Percentiles rank a stretch among this genome's conserved stretches.
phyloP scores from a whole-genome alignment of 768 basidiomycete genomes.

The Rhizopogon roseolus region DNA sequence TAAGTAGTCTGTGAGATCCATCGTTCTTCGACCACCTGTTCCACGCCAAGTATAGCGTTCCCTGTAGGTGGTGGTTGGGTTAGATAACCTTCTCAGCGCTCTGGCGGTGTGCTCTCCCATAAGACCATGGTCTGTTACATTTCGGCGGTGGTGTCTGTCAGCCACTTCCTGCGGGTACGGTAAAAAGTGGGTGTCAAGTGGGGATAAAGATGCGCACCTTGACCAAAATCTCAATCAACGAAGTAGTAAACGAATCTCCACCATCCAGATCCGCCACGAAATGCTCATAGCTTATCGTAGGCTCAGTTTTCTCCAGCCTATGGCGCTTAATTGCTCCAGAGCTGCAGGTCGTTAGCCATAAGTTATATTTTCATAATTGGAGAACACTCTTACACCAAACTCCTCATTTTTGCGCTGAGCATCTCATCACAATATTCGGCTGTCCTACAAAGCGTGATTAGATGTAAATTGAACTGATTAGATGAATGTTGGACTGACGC shows the following conservation, averaged over 20 bases:
- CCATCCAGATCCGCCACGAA: slow-evolving; percentile 76
- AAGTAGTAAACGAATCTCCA: slow-evolving; percentile 77
- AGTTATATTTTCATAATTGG: not conserved
- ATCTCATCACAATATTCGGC: slow-evolving; percentile 69
- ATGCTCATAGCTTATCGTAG: slow-evolving; percentile 64
- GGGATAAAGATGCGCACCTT: slow-evolving; percentile 45
- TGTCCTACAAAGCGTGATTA: slow-evolving; percentile 45
- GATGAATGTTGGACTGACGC: not conserved
- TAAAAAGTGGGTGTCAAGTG: slow-evolving; percentile 2
- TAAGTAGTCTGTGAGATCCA: slow-evolving; percentile 48
- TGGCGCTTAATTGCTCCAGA: slow-evolving; percentile 69
- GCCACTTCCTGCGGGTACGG: slow-evolving; percentile 58
- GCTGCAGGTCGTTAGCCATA: slow-evolving; percentile 29
- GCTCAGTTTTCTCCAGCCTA: slow-evolving; percentile 58
- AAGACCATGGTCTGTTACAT: slow-evolving; percentile 46
- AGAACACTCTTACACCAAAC: slow-evolving; percentile 56
- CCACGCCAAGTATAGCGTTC: slow-evolving; percentile 36
- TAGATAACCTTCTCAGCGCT: slow-evolving; percentile 54
- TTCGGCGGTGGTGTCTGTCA: slow-evolving; percentile 58
- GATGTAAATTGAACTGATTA: slow-evolving; percentile 3
- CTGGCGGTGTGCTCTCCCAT: slow-evolving; percentile 67
- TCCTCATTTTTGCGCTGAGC: slow-evolving; percentile 69
- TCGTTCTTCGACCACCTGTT: slow-evolving; percentile 21
- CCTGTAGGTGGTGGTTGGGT: slow-evolving; percentile 49
- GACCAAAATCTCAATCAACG: slow-evolving; percentile 71